These are phyloP conservation scores for Aspergillus arachidicola DNA, from an alignment of 2,329 filamentous ascomycete genomes.

Conservation along the genomic window DNA sequence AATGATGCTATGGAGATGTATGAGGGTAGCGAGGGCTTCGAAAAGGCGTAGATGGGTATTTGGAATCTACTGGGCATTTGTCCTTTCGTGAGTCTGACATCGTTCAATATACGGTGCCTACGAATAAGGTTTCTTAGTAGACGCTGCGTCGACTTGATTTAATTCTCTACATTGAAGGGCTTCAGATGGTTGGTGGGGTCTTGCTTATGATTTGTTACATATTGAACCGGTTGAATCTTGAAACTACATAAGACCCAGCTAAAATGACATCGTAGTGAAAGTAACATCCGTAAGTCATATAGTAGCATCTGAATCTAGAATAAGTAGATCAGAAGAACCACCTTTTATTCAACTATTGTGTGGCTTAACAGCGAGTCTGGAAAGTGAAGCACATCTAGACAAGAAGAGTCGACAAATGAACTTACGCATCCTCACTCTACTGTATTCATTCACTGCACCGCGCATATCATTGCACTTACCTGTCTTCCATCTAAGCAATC, in stretches of 20 bases:
- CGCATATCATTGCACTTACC: not conserved
- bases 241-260: not conserved
- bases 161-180: not conserved
- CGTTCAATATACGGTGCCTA: too few species aligned
- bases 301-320: not conserved
- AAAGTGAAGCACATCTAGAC: not conserved
- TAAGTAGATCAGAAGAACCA: not conserved
- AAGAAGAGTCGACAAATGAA: not conserved
- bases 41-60: not conserved
- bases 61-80: not conserved
- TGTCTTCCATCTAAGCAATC: not conserved
- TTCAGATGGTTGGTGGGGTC: not conserved
- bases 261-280: not conserved
- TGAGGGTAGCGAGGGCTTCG: not conserved
- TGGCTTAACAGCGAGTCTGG: not conserved
- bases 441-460: not conserved
- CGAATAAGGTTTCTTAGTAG: not conserved
- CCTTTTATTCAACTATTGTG: too few species aligned
- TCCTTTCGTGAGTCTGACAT: not conserved
- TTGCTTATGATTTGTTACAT: not conserved
- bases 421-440: not conserved
- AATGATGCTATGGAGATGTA: not conserved
- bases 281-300: not conserved
- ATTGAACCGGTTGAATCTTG: not conserved
- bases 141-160: not conserved